Conservation (phyloP, 345 rosid species). For the Salix purpurea region DNA sequence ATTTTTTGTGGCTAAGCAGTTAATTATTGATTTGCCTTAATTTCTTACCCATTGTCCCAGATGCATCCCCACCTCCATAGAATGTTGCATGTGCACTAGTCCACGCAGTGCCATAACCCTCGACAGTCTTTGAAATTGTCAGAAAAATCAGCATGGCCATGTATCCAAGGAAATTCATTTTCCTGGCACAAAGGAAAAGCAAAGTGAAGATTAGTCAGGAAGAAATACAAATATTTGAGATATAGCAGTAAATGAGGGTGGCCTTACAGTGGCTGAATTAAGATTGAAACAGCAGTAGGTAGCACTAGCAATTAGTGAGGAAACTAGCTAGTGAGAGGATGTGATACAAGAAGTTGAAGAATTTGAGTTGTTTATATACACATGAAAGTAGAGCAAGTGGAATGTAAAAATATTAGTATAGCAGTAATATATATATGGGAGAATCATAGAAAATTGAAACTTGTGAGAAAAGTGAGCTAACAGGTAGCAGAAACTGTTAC, state of each 20-base stretch:
- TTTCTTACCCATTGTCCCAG: slow-evolving; percentile 45
- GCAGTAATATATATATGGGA: not conserved
- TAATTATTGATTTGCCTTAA: not conserved
- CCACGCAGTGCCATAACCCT: slow-evolving; percentile 30
- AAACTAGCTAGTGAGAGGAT: not conserved
- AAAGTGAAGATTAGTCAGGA: not conserved
- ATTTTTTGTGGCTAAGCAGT: too few species aligned
- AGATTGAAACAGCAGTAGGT: not conserved
- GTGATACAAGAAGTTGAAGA: slow-evolving; percentile 11
- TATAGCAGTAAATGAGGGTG: not conserved
- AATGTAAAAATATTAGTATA: too few species aligned
- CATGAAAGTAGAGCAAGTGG: not conserved
- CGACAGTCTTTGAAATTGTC: slow-evolving; percentile 7
- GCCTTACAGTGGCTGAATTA: not conserved
- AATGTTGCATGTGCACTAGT: slow-evolving; percentile 46
- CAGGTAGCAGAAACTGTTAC: slow-evolving; percentile 21
- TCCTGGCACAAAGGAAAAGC: not conserved
- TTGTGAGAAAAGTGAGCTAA: slow-evolving; percentile 12
- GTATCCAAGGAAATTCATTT: slow-evolving; percentile 26
- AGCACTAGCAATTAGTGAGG: not conserved
- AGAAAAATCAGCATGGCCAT: slow-evolving; percentile 14
- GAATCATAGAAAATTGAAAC: not conserved
- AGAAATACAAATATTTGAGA: not conserved
- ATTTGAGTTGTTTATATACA: slow-evolving; percentile 29
- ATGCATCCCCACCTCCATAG: slow-evolving; percentile 53